These are phyloP conservation scores for Aspergillus alliaceus DNA, from an alignment of 2,329 filamentous ascomycete genomes.

Conservation along the genomic window DNA sequence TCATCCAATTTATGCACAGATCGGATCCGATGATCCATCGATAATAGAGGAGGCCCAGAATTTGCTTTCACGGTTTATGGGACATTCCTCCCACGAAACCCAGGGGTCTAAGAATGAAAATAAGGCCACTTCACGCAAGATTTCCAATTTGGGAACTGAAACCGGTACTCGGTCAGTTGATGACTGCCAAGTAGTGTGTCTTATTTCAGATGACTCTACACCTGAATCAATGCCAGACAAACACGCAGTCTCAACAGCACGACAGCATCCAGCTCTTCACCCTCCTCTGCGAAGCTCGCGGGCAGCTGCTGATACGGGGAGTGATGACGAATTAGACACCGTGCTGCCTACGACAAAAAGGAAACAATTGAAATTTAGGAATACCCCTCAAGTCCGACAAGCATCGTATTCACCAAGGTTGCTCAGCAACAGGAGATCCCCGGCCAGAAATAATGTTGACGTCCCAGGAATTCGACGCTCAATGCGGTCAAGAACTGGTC, in stretches of 20 bases:
- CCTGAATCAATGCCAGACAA: not conserved
- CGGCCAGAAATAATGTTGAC: not conserved
- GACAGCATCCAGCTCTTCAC: not conserved
- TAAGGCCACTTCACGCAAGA: not conserved
- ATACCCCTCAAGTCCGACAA: not conserved
- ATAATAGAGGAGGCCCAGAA: conserved; percentile 21
- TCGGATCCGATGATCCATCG: conserved; percentile 19
- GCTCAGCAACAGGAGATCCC: not conserved
- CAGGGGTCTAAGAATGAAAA: not conserved
- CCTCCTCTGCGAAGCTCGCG: not conserved
- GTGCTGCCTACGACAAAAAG: not conserved
- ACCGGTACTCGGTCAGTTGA: not conserved
- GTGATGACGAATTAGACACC: not conserved
- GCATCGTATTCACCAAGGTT: not conserved
- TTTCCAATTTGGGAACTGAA: not conserved
- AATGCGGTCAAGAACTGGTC: conserved; percentile 24
- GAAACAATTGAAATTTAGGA: not conserved
- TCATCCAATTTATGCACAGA: not conserved
- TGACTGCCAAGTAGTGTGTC: not conserved
- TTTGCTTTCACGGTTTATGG: conserved; percentile 29
- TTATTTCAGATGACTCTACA: not conserved
- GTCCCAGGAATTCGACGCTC: conserved; percentile 24
- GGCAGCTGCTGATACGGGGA: not conserved
- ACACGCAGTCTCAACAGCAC: not conserved
- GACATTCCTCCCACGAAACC: conserved; percentile 8